Evolutionary conservation across 768 basidiomycete genomes (phyloP).

Genomic region (Tylopilus sp.): DNA sequence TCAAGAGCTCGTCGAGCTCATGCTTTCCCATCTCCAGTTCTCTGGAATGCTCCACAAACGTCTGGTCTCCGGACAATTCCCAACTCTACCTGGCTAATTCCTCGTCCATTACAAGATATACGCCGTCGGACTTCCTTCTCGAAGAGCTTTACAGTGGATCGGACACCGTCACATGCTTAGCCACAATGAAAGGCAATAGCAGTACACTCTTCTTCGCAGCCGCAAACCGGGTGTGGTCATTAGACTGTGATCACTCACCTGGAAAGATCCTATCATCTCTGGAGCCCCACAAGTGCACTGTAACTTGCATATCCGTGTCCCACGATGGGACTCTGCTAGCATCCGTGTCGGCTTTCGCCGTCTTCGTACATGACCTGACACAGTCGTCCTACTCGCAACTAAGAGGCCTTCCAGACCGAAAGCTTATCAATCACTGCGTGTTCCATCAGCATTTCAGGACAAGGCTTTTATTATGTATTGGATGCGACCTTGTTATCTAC

Average conservation of each 20-base stretch:
- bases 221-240: slow-evolving; percentile 43
- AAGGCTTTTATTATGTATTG: slow-evolving; percentile 52
- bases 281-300: slow-evolving; percentile 44
- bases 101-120: slow-evolving; percentile 50
- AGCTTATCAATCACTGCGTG: slow-evolving; percentile 44
- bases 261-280: slow-evolving; percentile 46
- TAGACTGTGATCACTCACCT: slow-evolving; percentile 43
- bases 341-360: slow-evolving; percentile 47
- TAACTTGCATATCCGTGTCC: slow-evolving; percentile 57
- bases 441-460: slow-evolving; percentile 67
- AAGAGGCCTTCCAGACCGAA: slow-evolving; percentile 45
- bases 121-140: slow-evolving; percentile 42
- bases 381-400: slow-evolving; percentile 52
- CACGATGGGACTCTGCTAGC: slow-evolving; percentile 57
- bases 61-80: slow-evolving; percentile 58
- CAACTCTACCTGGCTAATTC: slow-evolving; percentile 52
- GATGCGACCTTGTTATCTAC: slow-evolving; percentile 54
- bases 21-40: slow-evolving; percentile 35
- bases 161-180: slow-evolving; percentile 28
- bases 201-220: slow-evolving; percentile 46
- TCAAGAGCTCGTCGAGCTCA: slow-evolving; percentile 44
- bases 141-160: slow-evolving; percentile 39
- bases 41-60: slow-evolving; percentile 22
- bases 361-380: slow-evolving; percentile 59
- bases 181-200: slow-evolving; percentile 31